These are phyloP conservation scores for Cryptococcus wingfieldii DNA, from an alignment of 1,284 basidiomycete species.

Conservation along the genomic window DNA sequence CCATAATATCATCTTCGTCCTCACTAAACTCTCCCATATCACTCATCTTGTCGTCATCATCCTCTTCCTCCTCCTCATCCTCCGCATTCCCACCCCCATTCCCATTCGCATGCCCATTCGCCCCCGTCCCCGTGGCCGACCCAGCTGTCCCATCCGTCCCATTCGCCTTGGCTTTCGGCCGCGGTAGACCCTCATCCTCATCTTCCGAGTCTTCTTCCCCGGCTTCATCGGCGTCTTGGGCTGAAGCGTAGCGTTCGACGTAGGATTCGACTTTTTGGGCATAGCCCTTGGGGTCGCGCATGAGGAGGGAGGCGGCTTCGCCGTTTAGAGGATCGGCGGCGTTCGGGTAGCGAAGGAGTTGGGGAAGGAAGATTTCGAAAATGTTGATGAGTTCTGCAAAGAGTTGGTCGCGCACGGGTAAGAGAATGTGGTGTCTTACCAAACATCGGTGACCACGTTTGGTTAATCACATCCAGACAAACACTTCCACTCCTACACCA, in stretches of 20 bases:
- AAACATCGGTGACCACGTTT: constrained; percentile 99
- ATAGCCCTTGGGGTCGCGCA: constrained; percentile 94
- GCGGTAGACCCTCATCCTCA: constrained; percentile 26
- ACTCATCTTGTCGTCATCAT: constrained; percentile 79
- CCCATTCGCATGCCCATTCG: constrained; percentile 18
- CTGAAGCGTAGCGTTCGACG: constrained; percentile 50
- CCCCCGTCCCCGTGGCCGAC: constrained; percentile 5
- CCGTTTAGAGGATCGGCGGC: constrained; percentile 97
- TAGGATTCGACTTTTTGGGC: constrained; percentile 76
- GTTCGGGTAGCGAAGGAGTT: constrained; percentile 94
- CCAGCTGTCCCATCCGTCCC: constrained; percentile 2
- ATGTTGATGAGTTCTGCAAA: constrained; percentile 94
- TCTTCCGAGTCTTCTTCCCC: constrained; percentile 47
- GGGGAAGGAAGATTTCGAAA: constrained; percentile 96
- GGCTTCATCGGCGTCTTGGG: constrained; percentile 48
- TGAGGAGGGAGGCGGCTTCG: constrained; percentile 91
- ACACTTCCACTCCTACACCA: constrained; percentile 78
- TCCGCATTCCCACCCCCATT: constrained; percentile 36
- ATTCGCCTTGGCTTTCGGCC: constrained; percentile 6
- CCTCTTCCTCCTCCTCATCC: constrained; percentile 63
- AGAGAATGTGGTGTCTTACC: constrained; percentile 54
- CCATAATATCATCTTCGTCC: constrained; percentile 37
- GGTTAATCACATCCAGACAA: constrained; percentile 94
- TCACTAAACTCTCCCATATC: constrained; percentile 78
- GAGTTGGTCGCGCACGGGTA: not conserved